Evolutionary conservation across 2,329 filamentous ascomycete species (phyloP).

Genomic region (Elsinoe australis): DNA sequence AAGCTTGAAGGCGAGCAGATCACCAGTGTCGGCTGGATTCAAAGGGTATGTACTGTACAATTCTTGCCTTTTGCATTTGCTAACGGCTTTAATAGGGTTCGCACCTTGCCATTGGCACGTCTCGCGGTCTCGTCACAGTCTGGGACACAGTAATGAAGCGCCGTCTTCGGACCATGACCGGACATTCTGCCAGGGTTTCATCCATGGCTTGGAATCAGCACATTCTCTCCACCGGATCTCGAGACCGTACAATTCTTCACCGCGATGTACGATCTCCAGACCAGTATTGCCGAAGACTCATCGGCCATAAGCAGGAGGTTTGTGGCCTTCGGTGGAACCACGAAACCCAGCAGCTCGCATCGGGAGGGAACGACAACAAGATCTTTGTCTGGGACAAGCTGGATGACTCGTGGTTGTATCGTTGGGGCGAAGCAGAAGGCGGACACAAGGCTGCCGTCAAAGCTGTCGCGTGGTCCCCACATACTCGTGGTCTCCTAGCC

Average conservation of each 20-base stretch:
- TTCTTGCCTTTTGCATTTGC: not conserved
- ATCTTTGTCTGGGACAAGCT: slow-evolving; percentile 98
- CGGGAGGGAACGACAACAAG: slow-evolving; percentile 97
- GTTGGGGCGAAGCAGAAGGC: slow-evolving; percentile 89
- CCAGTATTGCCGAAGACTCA: slow-evolving; percentile 78
- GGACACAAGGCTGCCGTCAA: slow-evolving; percentile 96
- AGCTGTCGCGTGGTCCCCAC: slow-evolving; percentile 94
- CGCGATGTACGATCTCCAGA: slow-evolving; percentile 89
- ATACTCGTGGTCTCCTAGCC: slow-evolving; percentile 88
- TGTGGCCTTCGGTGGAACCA: slow-evolving; percentile 96
- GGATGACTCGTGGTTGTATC: slow-evolving; percentile 83
- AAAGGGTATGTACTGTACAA: slow-evolving; percentile 51
- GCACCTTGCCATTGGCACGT: slow-evolving; percentile 89
- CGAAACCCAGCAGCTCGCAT: slow-evolving; percentile 88
- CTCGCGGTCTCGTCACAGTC: slow-evolving; percentile 90
- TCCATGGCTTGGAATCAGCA: slow-evolving; percentile 97
- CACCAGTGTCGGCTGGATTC: slow-evolving; percentile 97
- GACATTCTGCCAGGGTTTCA: slow-evolving; percentile 86
- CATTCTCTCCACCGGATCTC: slow-evolving; percentile 88
- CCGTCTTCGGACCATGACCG: slow-evolving; percentile 88
- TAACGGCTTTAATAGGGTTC: slow-evolving; percentile 54
- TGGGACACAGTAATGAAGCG: slow-evolving; percentile 89
- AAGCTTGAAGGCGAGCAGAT: slow-evolving; percentile 88
- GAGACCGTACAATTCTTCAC: slow-evolving; percentile 89
- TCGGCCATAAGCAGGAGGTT: slow-evolving; percentile 96